Percentiles rank a stretch among this genome's conserved stretches.
These are phyloP conservation scores for Penicillium sp. DNA, from an alignment of 2,329 filamentous ascomycete species.

Conservation along the genomic window DNA sequence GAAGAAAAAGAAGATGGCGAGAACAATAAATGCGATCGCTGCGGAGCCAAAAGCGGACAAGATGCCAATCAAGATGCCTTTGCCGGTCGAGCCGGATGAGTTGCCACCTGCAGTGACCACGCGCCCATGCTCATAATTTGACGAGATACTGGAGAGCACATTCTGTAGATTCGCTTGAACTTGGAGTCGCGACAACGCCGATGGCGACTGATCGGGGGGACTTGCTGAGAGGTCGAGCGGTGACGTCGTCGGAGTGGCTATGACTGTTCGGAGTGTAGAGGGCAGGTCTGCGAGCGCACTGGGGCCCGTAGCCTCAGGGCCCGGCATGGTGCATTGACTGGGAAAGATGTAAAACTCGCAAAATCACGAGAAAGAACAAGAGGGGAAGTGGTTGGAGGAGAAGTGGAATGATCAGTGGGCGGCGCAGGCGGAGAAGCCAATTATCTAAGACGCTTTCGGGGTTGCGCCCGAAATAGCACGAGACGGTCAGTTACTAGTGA, in stretches of 20 bases:
- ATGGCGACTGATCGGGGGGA: slow-evolving; percentile 11
- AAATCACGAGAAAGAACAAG: not conserved
- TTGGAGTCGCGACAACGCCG: slow-evolving; percentile 17
- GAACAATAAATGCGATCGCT: slow-evolving; percentile 70
- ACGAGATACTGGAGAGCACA: slow-evolving; percentile 25
- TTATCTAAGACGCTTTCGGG: slow-evolving; percentile 29
- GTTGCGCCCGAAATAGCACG: not conserved
- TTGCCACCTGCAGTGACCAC: slow-evolving; percentile 35
- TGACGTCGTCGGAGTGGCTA: slow-evolving; percentile 27
- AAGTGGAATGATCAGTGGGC: slow-evolving; percentile 15
- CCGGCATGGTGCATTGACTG: slow-evolving; percentile 35
- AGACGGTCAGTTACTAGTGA: too few relatives aligned
- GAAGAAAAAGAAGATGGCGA: slow-evolving; percentile 86
- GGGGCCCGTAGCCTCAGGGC: slow-evolving; percentile 36
- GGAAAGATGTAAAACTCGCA: slow-evolving; percentile 1
- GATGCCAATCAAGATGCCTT: slow-evolving; percentile 88
- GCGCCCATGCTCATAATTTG: slow-evolving; percentile 20
- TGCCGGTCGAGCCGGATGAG: slow-evolving; percentile 52
- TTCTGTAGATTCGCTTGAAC: slow-evolving; percentile 38
- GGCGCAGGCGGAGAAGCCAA: slow-evolving; percentile 13
- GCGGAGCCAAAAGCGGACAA: slow-evolving; percentile 91
- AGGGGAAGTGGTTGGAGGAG: slow-evolving; percentile 3
- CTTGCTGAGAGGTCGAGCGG: slow-evolving; percentile 19
- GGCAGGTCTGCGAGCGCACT: slow-evolving; percentile 33
- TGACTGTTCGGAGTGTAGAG: slow-evolving; percentile 32